Base-by-base conservation (phyloP, 805 yeast species). In the Yarrowia phangngaensis region DNA sequence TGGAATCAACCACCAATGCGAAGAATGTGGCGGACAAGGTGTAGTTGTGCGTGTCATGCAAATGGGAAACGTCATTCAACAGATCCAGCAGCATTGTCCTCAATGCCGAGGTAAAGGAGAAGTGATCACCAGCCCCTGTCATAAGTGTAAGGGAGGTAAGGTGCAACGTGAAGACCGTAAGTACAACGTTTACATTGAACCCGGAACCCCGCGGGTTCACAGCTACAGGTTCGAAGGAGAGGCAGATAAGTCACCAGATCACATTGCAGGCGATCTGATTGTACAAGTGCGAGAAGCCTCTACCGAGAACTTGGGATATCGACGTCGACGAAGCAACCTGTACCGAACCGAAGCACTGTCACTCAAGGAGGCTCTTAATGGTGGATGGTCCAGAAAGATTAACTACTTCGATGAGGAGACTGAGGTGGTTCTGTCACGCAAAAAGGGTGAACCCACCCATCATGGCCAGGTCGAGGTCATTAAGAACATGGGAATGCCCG, bases 41-140 rank as follows among this genome's bases (percentile, higher is more conserved):
- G 70, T 81, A 16, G 65, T 76, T 28, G 62, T 80, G 6, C 75
- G 81, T 50, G 73, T 78, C 41, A 71, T 82, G 52, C 95, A 89
- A 62, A 66, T 90, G 55, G 97, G 86, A 0, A 89, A 89, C 6
- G 85, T 92, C 87, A 69, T 85, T 53, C 97, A 92, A 65, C 84
- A 81, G 53, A 73, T 89, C 57, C 90, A 85, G 62, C 74, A 79
- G 33, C 71, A 73, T 3, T 92, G 98, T 73, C 87, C 83, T 48
- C 67, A 69, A 45, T 92, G 98, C 71, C 67, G 69, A 8, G 97
- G 97, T 26, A 68, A 72, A 33, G 98, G 98, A 9, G 69, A 76
- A 50, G 66, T 71, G 6, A 81, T 86, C 30, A 69, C 74, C 36
- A 70, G 82, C 55, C 72, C 72, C 33, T 92, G 98, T 70, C 61